Evolutionary conservation across 257 asterid species (phyloP), one percentile per base, ranked within the genome.

Genomic region (Nyctanthes arbortristis): DNA sequence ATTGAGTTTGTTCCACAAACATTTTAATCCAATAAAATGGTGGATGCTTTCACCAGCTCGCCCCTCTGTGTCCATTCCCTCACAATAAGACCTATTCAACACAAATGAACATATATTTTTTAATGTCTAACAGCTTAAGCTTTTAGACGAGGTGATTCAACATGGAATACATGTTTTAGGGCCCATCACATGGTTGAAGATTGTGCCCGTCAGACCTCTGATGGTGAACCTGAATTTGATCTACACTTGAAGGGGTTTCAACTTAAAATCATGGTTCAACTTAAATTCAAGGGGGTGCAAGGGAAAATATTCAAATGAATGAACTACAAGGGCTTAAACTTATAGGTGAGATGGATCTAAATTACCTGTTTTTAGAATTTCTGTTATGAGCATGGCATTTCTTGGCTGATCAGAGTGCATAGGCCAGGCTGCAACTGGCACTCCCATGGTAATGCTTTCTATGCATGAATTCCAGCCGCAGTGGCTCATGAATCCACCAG

Each of bases 391-490:
- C 49, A 16, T 22, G 2, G 72, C 10, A 63, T 83, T 83, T 5
- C 60, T 66, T 1, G 88, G 88, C 30, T 82, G 87, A 31, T 82
- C 87, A 3, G 85, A 79, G 31, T 79, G 85, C 85, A 82, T 79
- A 0, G 85, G 85, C 87, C 87, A 82, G 6, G 87, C 78, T 18
- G 83, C 85, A 2, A 79, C 62, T 5, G 87, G 75, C 70, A 79
- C 85, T 7, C 87, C 87, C 73, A 37, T 62, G 2, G 77, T 52
- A 18, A 82, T 63, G 32, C 87, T 79, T 61, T 77, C 86, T 1
- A 75, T n/a, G 67, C 81, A 81, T 2, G 85, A 81, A 54, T 81
- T 81, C 86, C 86, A 81, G 5, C 86, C 86, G 20, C 87, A 78
- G 12, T 82, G 87, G 54, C 81, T 73, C 76, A 78, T 29, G 60